Percentiles rank a stretch among this genome's conserved stretches.
Evolutionary conservation across 2,329 filamentous ascomycete genomes (phyloP).

Genomic region (Ascochyta koolunga): DNA sequence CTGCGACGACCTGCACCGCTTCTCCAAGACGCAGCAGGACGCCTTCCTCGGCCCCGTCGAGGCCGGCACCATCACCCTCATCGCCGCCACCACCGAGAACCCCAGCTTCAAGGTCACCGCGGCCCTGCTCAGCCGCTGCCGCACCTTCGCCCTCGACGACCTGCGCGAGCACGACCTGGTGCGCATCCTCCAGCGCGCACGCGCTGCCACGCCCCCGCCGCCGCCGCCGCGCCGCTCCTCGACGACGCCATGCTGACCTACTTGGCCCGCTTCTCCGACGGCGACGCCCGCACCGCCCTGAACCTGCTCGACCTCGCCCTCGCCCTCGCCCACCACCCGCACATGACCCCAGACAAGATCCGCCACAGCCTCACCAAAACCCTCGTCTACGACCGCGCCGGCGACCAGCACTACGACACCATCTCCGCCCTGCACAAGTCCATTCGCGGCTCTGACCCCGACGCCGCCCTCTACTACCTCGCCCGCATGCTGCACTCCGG

Average conservation of each 20-base stretch:
- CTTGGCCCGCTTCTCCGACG: slow-evolving; percentile 84
- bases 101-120: slow-evolving; percentile 91
- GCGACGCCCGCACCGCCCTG: slow-evolving; percentile 89
- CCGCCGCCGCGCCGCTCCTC: slow-evolving; percentile 63
- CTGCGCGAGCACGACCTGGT: slow-evolving; percentile 74
- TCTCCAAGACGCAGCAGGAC: slow-evolving; percentile 91
- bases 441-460: slow-evolving; percentile 82
- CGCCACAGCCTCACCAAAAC: slow-evolving; percentile 88
- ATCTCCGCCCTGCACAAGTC: slow-evolving; percentile 98
- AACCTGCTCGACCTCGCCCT: slow-evolving; percentile 92
- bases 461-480: slow-evolving; percentile 92
- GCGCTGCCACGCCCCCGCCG: slow-evolving; percentile 66
- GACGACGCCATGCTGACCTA: slow-evolving; percentile 80
- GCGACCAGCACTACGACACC: slow-evolving; percentile 96
- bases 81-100: slow-evolving; percentile 96
- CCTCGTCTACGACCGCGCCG: slow-evolving; percentile 90
- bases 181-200: slow-evolving; percentile 76
- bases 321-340: slow-evolving; percentile 69
- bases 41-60: slow-evolving; percentile 94
- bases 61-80: slow-evolving; percentile 84
- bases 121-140: slow-evolving; percentile 84
- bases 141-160: slow-evolving; percentile 85
- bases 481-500: slow-evolving; percentile 94
- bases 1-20: slow-evolving; percentile 94
- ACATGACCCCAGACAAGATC: slow-evolving; percentile 75